Evolutionary conservation across 179 eudicot genomes (phyloP).

Genomic region (Nepenthes alata): DNA sequence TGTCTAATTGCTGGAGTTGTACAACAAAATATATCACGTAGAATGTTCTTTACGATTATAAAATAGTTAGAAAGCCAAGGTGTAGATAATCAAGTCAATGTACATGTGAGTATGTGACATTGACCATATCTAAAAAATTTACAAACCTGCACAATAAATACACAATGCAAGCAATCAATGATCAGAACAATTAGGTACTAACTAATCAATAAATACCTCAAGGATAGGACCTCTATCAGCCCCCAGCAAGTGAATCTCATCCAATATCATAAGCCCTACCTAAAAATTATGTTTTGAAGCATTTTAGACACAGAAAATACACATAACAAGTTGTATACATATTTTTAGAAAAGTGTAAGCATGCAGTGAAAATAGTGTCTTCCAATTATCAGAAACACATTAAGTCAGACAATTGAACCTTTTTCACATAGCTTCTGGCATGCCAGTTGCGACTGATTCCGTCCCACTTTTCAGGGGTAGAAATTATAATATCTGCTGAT

Average conservation of each 20-base stretch:
- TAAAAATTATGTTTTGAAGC: conserved; percentile 16
- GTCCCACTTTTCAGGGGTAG: conserved; percentile 99
- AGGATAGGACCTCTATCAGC: conserved; percentile 99
- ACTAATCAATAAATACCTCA: conserved; percentile 40
- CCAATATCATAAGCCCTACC: conserved; percentile 98
- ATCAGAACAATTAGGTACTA: background rate
- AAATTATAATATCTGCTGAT: conserved; percentile 92
- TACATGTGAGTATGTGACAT: too few species aligned
- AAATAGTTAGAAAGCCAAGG: too few species aligned
- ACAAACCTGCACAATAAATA: too few species aligned
- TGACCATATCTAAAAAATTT: too few species aligned
- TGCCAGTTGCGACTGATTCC: conserved; percentile 99
- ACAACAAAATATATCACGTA: too few species aligned
- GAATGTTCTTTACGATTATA: too few species aligned
- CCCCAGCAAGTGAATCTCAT: conserved; percentile 96
- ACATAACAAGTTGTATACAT: too few species aligned
- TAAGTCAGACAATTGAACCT: conserved; percentile 28
- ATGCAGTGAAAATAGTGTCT: background rate
- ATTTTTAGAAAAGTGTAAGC: too few species aligned
- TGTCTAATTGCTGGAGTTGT: too few species aligned
- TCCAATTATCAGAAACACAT: background rate
- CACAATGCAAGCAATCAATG: background rate
- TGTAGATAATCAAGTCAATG: too few species aligned
- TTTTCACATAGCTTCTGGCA: conserved; percentile 80
- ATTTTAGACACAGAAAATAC: conserved; percentile 9